Percentiles rank a stretch among this genome's conserved stretches.
Conservation (phyloP, 306 rosid species). For the Vachellia collinsii region DNA sequence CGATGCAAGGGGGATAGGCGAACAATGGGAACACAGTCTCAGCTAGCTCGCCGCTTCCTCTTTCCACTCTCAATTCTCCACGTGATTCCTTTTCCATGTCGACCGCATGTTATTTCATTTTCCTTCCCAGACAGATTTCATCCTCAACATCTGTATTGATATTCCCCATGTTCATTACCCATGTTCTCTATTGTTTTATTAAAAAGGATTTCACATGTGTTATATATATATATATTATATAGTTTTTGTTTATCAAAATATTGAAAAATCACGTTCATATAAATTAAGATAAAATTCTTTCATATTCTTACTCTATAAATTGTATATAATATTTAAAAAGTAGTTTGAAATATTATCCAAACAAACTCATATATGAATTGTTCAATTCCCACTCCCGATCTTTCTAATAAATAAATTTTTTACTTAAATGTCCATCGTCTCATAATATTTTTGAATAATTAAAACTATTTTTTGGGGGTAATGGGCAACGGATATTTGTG, state of each 20-base stretch:
- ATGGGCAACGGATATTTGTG: background rate
- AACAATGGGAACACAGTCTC: background rate
- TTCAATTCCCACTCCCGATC: too few species aligned
- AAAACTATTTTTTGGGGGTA: background rate
- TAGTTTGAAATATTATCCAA: too few species aligned
- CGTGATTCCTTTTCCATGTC: background rate
- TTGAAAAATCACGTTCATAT: too few species aligned
- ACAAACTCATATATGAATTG: too few species aligned
- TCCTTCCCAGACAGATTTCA: background rate
- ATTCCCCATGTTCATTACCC: background rate
- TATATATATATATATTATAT: too few species aligned
- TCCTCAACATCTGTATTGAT: background rate
- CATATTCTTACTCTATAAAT: too few species aligned
- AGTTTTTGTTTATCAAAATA: too few species aligned
- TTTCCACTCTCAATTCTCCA: background rate
- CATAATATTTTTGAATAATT: background rate
- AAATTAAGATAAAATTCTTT: too few species aligned
- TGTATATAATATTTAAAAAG: too few species aligned
- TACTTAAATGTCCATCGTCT: background rate
- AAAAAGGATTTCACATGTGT: background rate
- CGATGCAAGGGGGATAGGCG: background rate
- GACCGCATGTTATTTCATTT: background rate
- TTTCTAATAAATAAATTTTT: too few species aligned
- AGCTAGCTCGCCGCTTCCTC: background rate
- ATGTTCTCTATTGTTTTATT: background rate